These are phyloP conservation scores for Malus hybrid DNA, from an alignment of 331 rosid species.

Conservation along the genomic window DNA sequence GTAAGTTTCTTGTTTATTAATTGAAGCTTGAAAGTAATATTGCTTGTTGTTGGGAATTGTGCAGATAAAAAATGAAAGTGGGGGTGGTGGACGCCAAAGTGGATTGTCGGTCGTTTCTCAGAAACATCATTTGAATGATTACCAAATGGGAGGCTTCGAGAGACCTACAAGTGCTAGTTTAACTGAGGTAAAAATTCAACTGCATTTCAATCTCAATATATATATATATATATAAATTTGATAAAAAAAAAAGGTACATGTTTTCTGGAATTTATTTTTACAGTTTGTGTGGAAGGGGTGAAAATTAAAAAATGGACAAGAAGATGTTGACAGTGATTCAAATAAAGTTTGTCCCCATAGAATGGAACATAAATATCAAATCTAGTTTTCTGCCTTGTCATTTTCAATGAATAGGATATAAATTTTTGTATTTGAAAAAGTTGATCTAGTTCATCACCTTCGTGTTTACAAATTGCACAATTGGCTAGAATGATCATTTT, in stretches of 20 bases:
- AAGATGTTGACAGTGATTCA: constrained; percentile 16
- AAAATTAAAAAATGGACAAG: neutral
- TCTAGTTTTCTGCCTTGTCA: constrained; percentile 7
- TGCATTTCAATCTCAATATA: neutral
- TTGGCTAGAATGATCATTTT: neutral
- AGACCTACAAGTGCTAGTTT: constrained; percentile 29
- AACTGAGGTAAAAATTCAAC: constrained; percentile 37
- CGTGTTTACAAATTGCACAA: neutral
- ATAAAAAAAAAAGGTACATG: neutral
- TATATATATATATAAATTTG: neutral
- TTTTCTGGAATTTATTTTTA: neutral
- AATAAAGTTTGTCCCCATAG: neutral
- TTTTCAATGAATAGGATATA: neutral
- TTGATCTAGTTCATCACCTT: neutral
- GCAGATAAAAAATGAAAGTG: constrained; percentile 45
- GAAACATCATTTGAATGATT: constrained; percentile 25
- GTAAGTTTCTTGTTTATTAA: neutral
- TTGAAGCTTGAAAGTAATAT: neutral
- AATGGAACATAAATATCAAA: neutral
- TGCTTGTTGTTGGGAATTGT: constrained; percentile 1
- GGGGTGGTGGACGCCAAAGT: constrained; percentile 39
- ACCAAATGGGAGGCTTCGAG: constrained; percentile 35
- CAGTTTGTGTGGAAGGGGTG: neutral
- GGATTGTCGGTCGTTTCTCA: constrained; percentile 40
- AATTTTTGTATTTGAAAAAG: neutral